Conservation (phyloP, 1,139 yeast genomes). For the Meyerozyma sp. region DNA sequence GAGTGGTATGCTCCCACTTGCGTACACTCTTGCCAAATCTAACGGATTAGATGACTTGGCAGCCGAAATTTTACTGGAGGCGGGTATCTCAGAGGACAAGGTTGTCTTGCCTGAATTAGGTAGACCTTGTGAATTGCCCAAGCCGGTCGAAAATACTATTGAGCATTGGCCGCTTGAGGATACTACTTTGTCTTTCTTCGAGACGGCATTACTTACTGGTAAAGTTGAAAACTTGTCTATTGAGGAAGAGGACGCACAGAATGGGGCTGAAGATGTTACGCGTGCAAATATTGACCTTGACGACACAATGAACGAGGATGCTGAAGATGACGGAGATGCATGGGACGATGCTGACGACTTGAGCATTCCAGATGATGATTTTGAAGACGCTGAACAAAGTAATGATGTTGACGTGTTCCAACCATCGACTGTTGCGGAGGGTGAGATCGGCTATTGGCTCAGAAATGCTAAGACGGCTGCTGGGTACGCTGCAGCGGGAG, state of each 20-base stretch:
- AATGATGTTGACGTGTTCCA: conserved; percentile 26
- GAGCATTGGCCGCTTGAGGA: conserved; percentile 80
- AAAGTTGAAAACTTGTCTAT: conserved; percentile 61
- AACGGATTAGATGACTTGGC: conserved; percentile 79
- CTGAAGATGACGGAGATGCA: conserved; percentile 48
- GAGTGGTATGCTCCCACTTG: conserved; percentile 82
- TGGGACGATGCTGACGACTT: conserved; percentile 50
- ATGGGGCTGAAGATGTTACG: conserved; percentile 11
- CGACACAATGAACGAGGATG: conserved; percentile 48
- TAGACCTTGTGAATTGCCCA: conserved; percentile 37
- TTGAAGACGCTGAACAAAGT: conserved; percentile 28
- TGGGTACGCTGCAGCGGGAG: conserved; percentile 92
- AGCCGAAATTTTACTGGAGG: conserved; percentile 60
- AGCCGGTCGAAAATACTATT: conserved; percentile 41
- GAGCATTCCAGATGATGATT: conserved; percentile 41
- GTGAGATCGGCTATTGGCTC: conserved; percentile 78
- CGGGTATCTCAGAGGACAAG: conserved; percentile 62
- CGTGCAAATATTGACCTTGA: conserved; percentile 21
- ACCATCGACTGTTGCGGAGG: conserved; percentile 23
- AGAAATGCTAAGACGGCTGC: conserved; percentile 90
- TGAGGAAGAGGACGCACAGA: conserved; percentile 33
- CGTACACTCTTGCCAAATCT: conserved; percentile 88
- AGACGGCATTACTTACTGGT: conserved; percentile 70
- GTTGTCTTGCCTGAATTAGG: conserved; percentile 60
- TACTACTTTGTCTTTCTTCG: conserved; percentile 73